Evolutionary conservation across 306 rosid genomes (phyloP), one percentile per base, ranked within the genome.

Genomic region (Cercis canadensis): DNA sequence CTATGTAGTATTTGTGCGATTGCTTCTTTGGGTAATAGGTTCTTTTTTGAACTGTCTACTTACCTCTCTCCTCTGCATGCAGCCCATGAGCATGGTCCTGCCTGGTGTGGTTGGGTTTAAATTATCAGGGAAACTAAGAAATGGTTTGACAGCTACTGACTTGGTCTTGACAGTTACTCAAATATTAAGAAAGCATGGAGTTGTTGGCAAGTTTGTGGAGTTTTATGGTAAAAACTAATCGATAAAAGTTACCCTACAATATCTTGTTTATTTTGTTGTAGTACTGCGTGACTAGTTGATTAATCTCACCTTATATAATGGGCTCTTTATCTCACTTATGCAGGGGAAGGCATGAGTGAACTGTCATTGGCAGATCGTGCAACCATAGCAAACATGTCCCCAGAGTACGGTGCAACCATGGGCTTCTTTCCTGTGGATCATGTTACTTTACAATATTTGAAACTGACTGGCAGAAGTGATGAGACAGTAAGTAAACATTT

Each of bases 11-110:
- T 66, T 37, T 63, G 57, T 14, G 60, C 46, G 36, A 56, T 33
- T 64, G 47, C 46, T 39, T 45, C 60, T 58, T 15, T 53, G 8
- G 6, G 19, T 31, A 5, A 45, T 39, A 32, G 19, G 14, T 54
- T 69, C 12, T 71, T 55, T 24, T 55, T 58, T 43, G 53, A 50
- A 39, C 15, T 44, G 62, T 51, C 45, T 46, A 10, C 17, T 71
- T 69, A 64, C 16, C 17, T 41, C 10, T 73, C 61, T 57, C 40
- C 7, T 76, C 51, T 65, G 34, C 37, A 60, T 73, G 67, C 84
- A 93, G 97, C 98, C 98, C 67, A 90, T 92, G 98, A 92, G 98
- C 90, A 92, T 92, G 98, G 98, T 92, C 79, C 85, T 92, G 63
- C 98, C 98, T 11, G 98, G 98, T 61, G 98, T 93, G 1, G 98